Evolutionary conservation across 2,329 filamentous ascomycete genomes (phyloP).

Genomic region (Pestalotiopsis sp.): DNA sequence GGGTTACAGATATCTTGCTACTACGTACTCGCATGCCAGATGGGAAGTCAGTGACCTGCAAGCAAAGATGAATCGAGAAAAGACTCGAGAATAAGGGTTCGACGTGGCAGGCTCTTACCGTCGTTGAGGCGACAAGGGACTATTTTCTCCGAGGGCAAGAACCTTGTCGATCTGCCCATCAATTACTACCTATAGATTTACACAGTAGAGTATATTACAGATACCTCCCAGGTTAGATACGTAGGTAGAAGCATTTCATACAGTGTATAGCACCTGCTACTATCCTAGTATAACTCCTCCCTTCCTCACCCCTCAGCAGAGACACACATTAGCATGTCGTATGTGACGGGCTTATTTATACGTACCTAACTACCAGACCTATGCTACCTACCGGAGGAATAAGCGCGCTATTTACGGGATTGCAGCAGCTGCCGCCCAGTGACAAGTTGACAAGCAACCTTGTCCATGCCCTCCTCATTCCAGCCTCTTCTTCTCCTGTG

Average conservation of each 20-base stretch:
- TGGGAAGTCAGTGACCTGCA: slow-evolving; percentile 2
- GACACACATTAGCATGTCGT: too few species aligned
- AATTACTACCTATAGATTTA: too few species aligned
- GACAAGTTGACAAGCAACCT: neutral
- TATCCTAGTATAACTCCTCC: too few species aligned
- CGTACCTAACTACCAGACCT: neutral
- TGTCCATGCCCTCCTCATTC: slow-evolving; percentile 1
- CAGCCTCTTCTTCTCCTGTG: neutral
- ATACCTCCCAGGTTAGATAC: too few species aligned
- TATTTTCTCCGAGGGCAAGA: too few species aligned
- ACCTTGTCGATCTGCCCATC: too few species aligned
- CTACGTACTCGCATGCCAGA: neutral
- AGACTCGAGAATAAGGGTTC: slow-evolving; percentile 21
- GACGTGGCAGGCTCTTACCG: slow-evolving; percentile 29
- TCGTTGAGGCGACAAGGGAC: slow-evolving; percentile 11
- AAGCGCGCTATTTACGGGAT: neutral
- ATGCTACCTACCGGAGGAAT: neutral
- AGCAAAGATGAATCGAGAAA: slow-evolving; percentile 10
- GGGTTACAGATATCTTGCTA: neutral
- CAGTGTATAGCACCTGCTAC: too few species aligned
- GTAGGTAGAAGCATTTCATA: too few species aligned
- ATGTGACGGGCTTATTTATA: neutral
- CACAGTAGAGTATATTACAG: too few species aligned
- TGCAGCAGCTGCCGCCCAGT: neutral
- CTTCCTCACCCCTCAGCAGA: too few species aligned